Evolutionary conservation across 306 rosid genomes (phyloP), one percentile per base, ranked within the genome.

Genomic region (Cucumis cinereus): DNA sequence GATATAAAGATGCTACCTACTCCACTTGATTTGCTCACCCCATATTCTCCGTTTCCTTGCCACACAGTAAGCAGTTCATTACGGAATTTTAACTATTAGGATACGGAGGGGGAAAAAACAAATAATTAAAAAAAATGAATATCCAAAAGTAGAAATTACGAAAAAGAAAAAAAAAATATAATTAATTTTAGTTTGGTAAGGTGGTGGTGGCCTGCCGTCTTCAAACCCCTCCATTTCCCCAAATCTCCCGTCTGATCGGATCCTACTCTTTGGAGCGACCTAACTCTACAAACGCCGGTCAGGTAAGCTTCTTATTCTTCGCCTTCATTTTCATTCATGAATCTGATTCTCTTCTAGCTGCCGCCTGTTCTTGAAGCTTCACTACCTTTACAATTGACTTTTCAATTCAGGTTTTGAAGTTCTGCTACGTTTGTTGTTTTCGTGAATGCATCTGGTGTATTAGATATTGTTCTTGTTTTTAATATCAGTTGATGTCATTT

Each of bases 181-280:
- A n/a, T 41, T 68, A 68, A 68, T 67, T 67, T 43, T 24, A 70
- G 36, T 47, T 47, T 70, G 75, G 75, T 45, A 24, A 22, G 75
- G 40, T 70, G 74, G 74, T 67, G 59, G 75, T 70, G 58, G 9
- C 45, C 10, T 72, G 61, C 59, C 45, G 56, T 49, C 43, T 50
- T 72, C 24, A 49, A 47, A 49, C 43, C 76, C 45, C 45, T 72
- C 22, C 24, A 30, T 72, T 72, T 52, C 56, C 38, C 75, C 40
- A 43, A 50, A 19, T 50, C 45, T 35, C 45, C 24, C 15, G 59
- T 20, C 76, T 17, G 19, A 72, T 72, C 45, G 60, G 76, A 72
- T 72, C 76, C 60, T 24, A 13, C 6, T 2, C 55, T 72, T 19
- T 63, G 33, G 60, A 50, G 43, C 50, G 56, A 50, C 33, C 76